phyloP scores from a whole-genome alignment of 192 early-diverging fungal species.

The Entophlyctis helioformis region DNA sequence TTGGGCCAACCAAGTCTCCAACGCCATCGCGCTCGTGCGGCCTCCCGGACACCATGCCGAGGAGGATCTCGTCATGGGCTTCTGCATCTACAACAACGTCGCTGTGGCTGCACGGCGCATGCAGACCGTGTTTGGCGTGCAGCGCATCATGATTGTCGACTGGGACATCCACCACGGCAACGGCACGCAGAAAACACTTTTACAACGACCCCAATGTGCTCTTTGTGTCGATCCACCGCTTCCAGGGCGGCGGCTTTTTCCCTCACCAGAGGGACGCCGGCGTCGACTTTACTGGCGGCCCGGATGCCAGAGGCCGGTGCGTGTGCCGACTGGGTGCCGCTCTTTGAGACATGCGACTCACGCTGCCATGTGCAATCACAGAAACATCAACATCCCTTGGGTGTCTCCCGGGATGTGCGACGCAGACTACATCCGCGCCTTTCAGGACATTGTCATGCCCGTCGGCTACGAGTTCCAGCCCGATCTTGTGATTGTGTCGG shows the following conservation, averaged over 20 bases:
- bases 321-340: neutral
- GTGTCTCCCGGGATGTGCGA: conserved; percentile 57
- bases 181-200: conserved; percentile 78
- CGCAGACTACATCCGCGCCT: conserved; percentile 80
- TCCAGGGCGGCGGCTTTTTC: conserved; percentile 69
- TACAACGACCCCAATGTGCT: conserved; percentile 65
- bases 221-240: conserved; percentile 80
- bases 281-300: conserved; percentile 43
- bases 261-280: conserved; percentile 48
- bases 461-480: conserved; percentile 73
- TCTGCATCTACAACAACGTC: conserved; percentile 84
- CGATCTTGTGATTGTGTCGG: conserved; percentile 67
- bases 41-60: too few species aligned
- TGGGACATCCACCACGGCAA: conserved; percentile 98
- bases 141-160: conserved; percentile 71
- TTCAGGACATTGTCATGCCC: conserved; percentile 66
- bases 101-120: conserved; percentile 65
- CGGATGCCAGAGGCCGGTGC: conserved; percentile 45
- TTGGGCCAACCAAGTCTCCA: conserved; percentile 41
- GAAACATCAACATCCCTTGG: conserved; percentile 89
- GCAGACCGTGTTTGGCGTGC: conserved; percentile 25
- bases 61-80: conserved; percentile 72
- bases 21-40: conserved; percentile 77
- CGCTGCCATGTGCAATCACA: conserved; percentile 3
- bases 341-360: neutral